Evolutionary conservation across 1,284 basidiomycete species (phyloP), one percentile per base, ranked within the genome.

Genomic region (Rhizopogon parksii): DNA sequence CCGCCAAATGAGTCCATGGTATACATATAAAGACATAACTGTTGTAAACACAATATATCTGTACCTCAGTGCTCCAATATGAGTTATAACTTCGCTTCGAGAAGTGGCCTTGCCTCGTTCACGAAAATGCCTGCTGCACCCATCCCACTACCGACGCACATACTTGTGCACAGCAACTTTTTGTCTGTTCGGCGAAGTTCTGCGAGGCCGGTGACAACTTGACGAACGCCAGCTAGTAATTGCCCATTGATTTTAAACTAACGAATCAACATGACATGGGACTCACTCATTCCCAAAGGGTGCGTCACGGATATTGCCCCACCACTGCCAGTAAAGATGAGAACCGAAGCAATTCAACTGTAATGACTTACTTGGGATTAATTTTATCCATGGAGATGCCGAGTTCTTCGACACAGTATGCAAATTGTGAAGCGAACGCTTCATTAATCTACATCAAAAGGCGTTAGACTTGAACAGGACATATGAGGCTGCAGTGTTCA

Each of bases 71-170:
- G n/a, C 2, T n/a, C 11, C 21, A 14, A 19, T 45, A 34, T 19
- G n/a, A 24, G 55, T 55, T 56, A 66, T 45, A 64, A 58, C 42
- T 60, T 69, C 35, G 64, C 49, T 11, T 48, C 40, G 35, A 49
- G 46, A 35, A 51, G 46, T 11, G 59, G 57, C 24, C 51, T 59
- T 8, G 69, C 73, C 63, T 92, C 90, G 60, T 88, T 91, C 19
- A 93, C 83, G 57, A 93, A 85, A 50, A 93, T 77, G 3, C 82
- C 80, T 7, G 89, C 91, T 36, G 88, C 88, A 14, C 91, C 91
- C 90, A 93, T 92, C 14, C 88, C 89, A 59, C 85, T 88, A 25
- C 91, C 92, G 46, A 94, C 75, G 63, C 91, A 94, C 92, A 95
- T 95, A 54, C 85, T 88, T 0, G 90, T 87, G 61, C 85, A 87